Base-by-base conservation (phyloP, 2,329 filamentous ascomycete species). In the Botrytis cinerea region DNA sequence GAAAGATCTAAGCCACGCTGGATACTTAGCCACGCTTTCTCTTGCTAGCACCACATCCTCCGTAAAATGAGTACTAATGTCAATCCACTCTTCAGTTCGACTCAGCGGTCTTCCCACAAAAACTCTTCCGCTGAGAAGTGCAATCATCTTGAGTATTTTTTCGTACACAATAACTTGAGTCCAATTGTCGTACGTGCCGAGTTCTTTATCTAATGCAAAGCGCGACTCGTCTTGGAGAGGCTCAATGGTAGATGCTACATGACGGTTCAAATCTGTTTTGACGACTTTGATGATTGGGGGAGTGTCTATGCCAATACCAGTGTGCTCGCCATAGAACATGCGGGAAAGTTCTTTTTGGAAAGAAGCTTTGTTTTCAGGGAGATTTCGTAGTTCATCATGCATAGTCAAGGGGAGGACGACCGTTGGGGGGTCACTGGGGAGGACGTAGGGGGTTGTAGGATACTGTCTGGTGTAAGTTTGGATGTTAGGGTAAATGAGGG, bases 181-280 rank as follows among this genome's bases (percentile, higher is more conserved):
- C 68, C 68, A 71, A 69, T 83, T 82, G 16, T 76, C 59, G 46
- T 75, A 75, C 2, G 59, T 20, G 5, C 78, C 78, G 25, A 80
- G n/a, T 60, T 78, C 77, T 22, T 75, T 73, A 16, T 78, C 71
- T 20, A 79, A 43, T 1, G 74, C 74, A 69, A 76, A 78, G 22
- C 61, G 61, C 18, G 77, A 62, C 63, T 80, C 79, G 25, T 79
- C 78, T 75, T 80, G 78, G 0, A 80, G 62, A 28, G 71, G 70
- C 54, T 72, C 70, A 2, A 80, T 54, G 12, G 75, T 73, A 18
- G 66, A 74, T 12, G 73, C 74, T 38, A 80, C 73, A 35, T 78
- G 74, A 25, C 76, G 74, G 2, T 77, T 79, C 20, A 80, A 74
- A 60, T 80, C 77, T 35, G 69, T 43, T 32, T 77, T 79, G 28